phyloP scores from a whole-genome alignment of 2,329 filamentous ascomycete species.

The Bisporella sp. region DNA sequence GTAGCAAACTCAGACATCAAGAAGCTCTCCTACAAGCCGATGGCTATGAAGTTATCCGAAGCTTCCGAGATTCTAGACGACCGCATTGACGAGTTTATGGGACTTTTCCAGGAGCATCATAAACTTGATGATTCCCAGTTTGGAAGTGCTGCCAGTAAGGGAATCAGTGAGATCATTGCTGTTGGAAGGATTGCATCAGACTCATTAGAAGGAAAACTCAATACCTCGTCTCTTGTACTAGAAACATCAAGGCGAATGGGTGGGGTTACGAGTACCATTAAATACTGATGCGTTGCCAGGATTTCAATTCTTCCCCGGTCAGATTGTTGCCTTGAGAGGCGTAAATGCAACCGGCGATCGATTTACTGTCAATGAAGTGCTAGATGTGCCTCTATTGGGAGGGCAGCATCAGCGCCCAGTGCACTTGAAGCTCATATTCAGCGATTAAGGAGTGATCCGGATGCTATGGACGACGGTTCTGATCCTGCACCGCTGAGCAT shows the following conservation, averaged over 20 bases:
- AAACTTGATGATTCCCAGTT: constrained; percentile 73
- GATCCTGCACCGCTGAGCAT: constrained; percentile 64
- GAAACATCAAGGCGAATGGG: constrained; percentile 83
- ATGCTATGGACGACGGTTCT: constrained; percentile 52
- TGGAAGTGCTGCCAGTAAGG: constrained; percentile 78
- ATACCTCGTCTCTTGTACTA: constrained; percentile 75
- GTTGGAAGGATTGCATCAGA: constrained; percentile 91
- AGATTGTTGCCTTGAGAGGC: constrained; percentile 82
- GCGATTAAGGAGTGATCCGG: constrained; percentile 57
- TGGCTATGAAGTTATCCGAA: constrained; percentile 92
- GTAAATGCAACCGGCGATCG: constrained; percentile 80
- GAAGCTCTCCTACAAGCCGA: constrained; percentile 84
- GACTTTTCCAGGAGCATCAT: constrained; percentile 67
- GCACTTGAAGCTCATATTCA: constrained; percentile 63
- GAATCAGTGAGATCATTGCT: constrained; percentile 79
- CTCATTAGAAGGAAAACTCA: constrained; percentile 77
- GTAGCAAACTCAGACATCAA: constrained; percentile 83
- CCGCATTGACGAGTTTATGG: constrained; percentile 82
- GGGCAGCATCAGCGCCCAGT: constrained; percentile 62
- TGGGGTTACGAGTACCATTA: constrained; percentile 72
- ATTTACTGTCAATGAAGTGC: constrained; percentile 72
- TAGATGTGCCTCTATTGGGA: constrained; percentile 68
- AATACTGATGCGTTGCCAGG: constrained; percentile 61
- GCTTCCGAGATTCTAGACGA: constrained; percentile 92
- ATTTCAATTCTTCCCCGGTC: constrained; percentile 88